These are phyloP conservation scores for Euclidium syriacum DNA, from an alignment of 345 rosid genomes.

Conservation along the genomic window DNA sequence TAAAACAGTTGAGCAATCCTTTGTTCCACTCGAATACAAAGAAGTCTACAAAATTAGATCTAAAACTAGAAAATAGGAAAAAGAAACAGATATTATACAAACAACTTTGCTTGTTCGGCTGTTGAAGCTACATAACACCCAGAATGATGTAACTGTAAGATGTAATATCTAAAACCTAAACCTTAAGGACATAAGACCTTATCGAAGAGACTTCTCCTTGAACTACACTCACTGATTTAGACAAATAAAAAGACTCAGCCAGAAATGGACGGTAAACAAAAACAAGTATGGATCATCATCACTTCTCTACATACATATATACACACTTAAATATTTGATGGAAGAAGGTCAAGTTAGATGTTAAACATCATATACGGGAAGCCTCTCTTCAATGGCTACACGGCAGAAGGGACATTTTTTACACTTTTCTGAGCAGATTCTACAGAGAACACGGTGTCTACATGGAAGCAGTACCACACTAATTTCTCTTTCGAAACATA, in stretches of 20 bases:
- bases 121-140: too few relatives aligned
- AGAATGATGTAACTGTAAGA: background rate
- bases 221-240: conserved; percentile 11
- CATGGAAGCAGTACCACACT: conserved; percentile 90
- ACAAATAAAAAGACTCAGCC: conserved; percentile 4
- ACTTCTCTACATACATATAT: conserved; percentile 10
- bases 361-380: conserved; percentile 87
- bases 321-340: background rate
- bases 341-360: conserved; percentile 23
- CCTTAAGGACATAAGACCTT: background rate
- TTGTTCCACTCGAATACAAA: too few relatives aligned
- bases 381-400: conserved; percentile 60
- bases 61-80: background rate
- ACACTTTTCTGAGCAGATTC: conserved; percentile 86
- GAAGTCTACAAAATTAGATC: background rate
- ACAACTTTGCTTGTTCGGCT: background rate
- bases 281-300: background rate
- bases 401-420: conserved; percentile 93
- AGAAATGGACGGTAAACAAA: background rate
- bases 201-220: background rate
- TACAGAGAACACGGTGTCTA: conserved; percentile 91
- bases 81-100: background rate
- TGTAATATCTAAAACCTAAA: background rate
- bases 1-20: too few relatives aligned
- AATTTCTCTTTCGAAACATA: conserved; percentile 91